Evolutionary conservation across 768 basidiomycete species (phyloP), one percentile per base, ranked within the genome.

Genomic region (Cystobasidium ongulense): DNA sequence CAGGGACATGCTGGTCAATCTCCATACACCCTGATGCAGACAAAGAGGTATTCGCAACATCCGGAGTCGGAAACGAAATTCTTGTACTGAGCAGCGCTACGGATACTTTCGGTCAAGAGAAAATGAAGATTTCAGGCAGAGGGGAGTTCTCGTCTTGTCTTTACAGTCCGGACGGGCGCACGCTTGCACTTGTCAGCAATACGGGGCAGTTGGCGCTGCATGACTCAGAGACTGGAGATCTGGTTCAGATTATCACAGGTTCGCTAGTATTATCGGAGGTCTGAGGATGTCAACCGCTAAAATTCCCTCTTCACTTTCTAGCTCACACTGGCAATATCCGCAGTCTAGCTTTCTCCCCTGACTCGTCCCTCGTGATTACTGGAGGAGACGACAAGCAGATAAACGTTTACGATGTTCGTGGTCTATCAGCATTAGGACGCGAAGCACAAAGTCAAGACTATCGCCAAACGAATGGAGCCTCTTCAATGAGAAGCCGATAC

Each of bases 381-480:
- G 68, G 68, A 27, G 68, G 68, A 57, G 68, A 71, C 25, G 68
- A 71, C 68, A 71, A 71, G 54, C 68, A 71, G 53, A 71, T 71
- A 7, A 71, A 71, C 43, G 68, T 59, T 10, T 71, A 39, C n/a
- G 68, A 71, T 54, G 41, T 71, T 8, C 21, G 41, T 18, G 68
- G 52, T 15, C 35, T 64, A 15, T 46, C 41, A 10, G 35, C 63
- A 31, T 21, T 36, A 59, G 33, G 68, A 23, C 25, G 54, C 15
- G 36, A 61, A 71, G 54, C 54, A 13, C 50, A 36, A 54, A 59
- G 29, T 5, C 52, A 71, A 38, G 41, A 35, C 17, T 31, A 71
- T 59, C 50, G 54, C 2, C 35, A 71, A 35, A 46, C 46, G 23
- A 59, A 46, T 35, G 68, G 68, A 39, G 27, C 57, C 29, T 27